These are phyloP conservation scores for Talaromyces adpressus DNA, from an alignment of 495 filamentous ascomycete species.

Conservation along the genomic window DNA sequence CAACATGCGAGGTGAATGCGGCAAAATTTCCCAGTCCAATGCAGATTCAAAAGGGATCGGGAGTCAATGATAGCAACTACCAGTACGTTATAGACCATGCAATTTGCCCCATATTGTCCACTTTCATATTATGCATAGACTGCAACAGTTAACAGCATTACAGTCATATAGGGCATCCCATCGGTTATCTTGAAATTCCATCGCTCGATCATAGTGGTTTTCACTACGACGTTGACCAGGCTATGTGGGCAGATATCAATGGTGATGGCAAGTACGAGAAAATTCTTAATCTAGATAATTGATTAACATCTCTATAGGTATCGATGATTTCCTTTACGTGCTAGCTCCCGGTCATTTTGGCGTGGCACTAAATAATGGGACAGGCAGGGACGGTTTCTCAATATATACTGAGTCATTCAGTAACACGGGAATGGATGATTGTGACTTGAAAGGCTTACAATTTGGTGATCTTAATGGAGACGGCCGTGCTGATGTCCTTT, in stretches of 20 bases:
- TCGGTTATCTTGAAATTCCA: neutral
- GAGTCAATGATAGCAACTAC: neutral
- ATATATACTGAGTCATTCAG: neutral
- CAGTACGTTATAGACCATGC: neutral
- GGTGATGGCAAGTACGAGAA: neutral
- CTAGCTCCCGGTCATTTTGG: neutral
- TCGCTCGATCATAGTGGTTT: too few relatives aligned
- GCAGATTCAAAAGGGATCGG: slow-evolving; percentile 3
- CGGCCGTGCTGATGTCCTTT: slow-evolving; percentile 7
- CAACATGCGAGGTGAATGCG: neutral
- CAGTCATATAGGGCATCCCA: slow-evolving; percentile 1
- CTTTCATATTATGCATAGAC: too few relatives aligned
- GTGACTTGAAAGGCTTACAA: neutral
- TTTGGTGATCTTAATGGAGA: slow-evolving; percentile 1
- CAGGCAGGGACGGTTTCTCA: neutral
- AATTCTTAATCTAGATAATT: neutral
- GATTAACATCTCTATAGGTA: neutral
- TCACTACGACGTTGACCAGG: too few relatives aligned
- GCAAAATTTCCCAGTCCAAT: neutral
- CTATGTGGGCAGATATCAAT: neutral
- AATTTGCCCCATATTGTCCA: too few relatives aligned
- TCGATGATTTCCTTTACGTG: neutral
- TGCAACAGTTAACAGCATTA: neutral
- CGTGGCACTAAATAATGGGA: neutral
- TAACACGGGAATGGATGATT: neutral